Conservation (phyloP, 208 protist genomes). For the Acanthamoeba sp. region DNA sequence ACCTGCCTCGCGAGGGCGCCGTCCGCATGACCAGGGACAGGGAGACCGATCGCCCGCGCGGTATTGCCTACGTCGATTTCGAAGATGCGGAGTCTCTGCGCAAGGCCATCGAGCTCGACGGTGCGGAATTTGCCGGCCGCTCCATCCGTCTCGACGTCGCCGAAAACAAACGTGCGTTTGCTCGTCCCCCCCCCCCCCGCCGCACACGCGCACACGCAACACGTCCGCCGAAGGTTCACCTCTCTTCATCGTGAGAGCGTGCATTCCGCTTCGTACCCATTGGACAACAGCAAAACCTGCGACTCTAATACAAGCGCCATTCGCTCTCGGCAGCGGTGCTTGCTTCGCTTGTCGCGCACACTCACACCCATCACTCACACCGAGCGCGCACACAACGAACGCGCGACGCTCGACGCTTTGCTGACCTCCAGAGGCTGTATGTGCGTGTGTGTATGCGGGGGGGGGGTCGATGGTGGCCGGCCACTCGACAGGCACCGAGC, state of each 20-base stretch:
- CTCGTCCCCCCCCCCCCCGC: not conserved
- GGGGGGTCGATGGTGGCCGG: too few relatives aligned
- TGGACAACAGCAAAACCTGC: not conserved
- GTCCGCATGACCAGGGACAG: constrained; percentile 54
- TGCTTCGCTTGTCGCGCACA: constrained; percentile 16
- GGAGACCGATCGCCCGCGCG: constrained; percentile 6
- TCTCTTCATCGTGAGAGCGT: not conserved
- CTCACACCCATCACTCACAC: not conserved
- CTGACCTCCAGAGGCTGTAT: too few relatives aligned
- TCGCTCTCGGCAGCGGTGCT: constrained; percentile 29
- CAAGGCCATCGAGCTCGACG: constrained; percentile 30
- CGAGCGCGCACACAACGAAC: too few relatives aligned
- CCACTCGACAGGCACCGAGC: not conserved
- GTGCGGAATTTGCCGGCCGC: not conserved
- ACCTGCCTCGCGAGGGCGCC: not conserved
- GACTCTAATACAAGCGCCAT: constrained; percentile 7
- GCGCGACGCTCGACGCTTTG: too few relatives aligned
- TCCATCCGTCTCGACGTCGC: constrained; percentile 58
- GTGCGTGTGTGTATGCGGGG: too few relatives aligned
- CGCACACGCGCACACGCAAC: not conserved
- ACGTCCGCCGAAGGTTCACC: not conserved
- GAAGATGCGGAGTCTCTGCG: constrained; percentile 72
- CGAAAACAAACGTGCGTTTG: constrained; percentile 57
- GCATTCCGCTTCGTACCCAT: not conserved
- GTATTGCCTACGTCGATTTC: constrained; percentile 69